These are phyloP conservation scores for Cladosporium halotolerans DNA, from an alignment of 2,329 filamentous ascomycete species.

Conservation along the genomic window DNA sequence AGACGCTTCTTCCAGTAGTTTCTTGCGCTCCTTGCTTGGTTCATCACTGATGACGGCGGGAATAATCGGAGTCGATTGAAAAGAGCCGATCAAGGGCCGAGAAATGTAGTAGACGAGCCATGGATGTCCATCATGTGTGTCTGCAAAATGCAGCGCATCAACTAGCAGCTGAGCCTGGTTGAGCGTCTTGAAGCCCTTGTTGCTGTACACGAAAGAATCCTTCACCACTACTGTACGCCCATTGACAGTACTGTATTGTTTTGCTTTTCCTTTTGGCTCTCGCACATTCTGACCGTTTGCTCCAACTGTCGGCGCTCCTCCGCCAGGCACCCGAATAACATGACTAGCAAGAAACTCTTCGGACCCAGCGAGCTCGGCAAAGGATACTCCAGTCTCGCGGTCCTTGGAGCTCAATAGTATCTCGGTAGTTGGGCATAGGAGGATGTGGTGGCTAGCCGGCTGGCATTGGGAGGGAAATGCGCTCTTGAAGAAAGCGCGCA, in stretches of 20 bases:
- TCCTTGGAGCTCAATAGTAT: slow-evolving; percentile 83
- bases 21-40: slow-evolving; percentile 28
- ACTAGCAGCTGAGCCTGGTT: slow-evolving; percentile 81
- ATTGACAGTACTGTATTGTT: slow-evolving; percentile 88
- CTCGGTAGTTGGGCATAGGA: slow-evolving; percentile 90
- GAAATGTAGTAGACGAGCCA: slow-evolving; percentile 98
- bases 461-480: slow-evolving; percentile 85
- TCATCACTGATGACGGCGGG: slow-evolving; percentile 50
- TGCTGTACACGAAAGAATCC: slow-evolving; percentile 86
- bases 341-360: slow-evolving; percentile 97
- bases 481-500: slow-evolving; percentile 98
- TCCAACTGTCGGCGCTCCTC: slow-evolving; percentile 25
- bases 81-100: slow-evolving; percentile 73
- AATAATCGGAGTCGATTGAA: slow-evolving; percentile 67
- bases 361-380: slow-evolving; percentile 74
- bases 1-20: slow-evolving; percentile 25
- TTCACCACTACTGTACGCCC: slow-evolving; percentile 91
- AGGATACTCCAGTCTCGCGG: slow-evolving; percentile 69
- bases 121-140: slow-evolving; percentile 80
- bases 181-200: slow-evolving; percentile 95
- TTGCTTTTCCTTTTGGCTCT: slow-evolving; percentile 86
- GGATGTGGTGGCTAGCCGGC: slow-evolving; percentile 83
- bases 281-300: slow-evolving; percentile 54
- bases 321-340: slow-evolving; percentile 74
- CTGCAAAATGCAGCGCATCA: slow-evolving; percentile 82